phyloP scores from a whole-genome alignment of 805 yeast species.

The Zygosaccharomyces pseudorouxii region DNA sequence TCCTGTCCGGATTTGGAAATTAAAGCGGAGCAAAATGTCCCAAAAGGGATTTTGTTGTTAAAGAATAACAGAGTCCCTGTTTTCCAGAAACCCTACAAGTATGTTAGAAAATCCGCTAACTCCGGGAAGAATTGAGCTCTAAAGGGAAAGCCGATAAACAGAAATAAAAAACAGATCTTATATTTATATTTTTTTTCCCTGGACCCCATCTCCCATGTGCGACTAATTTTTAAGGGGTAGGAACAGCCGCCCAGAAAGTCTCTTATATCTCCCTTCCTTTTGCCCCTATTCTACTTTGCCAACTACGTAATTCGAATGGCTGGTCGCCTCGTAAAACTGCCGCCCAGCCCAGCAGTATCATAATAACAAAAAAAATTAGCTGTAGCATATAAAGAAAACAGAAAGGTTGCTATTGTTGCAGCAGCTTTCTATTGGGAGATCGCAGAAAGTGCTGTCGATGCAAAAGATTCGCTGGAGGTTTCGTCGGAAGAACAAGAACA shows the following conservation, averaged over 20 bases:
- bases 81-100: background rate
- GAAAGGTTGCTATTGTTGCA: too few species aligned
- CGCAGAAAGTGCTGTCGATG: background rate
- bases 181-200: background rate
- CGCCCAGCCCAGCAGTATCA: slow-evolving; percentile 2
- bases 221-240: background rate
- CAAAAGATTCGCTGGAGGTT: background rate
- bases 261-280: background rate
- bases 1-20: background rate
- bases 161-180: background rate
- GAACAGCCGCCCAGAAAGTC: background rate
- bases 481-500: background rate
- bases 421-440: too few species aligned
- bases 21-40: background rate
- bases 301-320: background rate
- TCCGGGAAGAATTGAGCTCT: background rate
- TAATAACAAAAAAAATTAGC: background rate
- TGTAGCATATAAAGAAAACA: background rate
- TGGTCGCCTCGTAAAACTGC: slow-evolving; percentile 1
- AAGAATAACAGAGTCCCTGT: background rate
- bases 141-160: background rate
- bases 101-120: background rate
- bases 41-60: background rate
- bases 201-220: too few species aligned
- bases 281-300: background rate